Evolutionary conservation across 1,284 basidiomycete genomes (phyloP).

Genomic region (Naganishia liquefaciens): DNA sequence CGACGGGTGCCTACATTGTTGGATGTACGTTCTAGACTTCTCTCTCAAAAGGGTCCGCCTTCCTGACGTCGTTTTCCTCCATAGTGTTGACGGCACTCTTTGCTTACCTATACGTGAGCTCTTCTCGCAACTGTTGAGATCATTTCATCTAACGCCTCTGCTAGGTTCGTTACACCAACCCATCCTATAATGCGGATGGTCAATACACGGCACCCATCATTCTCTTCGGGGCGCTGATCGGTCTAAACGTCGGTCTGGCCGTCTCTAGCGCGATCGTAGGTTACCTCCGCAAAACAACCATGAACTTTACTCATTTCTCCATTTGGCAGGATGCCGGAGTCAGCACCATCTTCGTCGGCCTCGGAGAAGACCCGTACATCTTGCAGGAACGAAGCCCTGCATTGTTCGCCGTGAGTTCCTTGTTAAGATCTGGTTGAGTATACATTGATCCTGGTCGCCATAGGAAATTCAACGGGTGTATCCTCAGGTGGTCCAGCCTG

Average conservation of each 20-base stretch:
- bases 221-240: slow-evolving; percentile 78
- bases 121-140: slow-evolving; percentile 54
- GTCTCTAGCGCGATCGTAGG: slow-evolving; percentile 43
- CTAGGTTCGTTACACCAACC: slow-evolving; percentile 20
- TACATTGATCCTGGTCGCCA: not conserved
- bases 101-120: slow-evolving; percentile 74
- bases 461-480: slow-evolving; percentile 35
- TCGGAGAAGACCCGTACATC: slow-evolving; percentile 76
- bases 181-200: slow-evolving; percentile 32
- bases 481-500: slow-evolving; percentile 40
- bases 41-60: not conserved
- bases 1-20: slow-evolving; percentile 74
- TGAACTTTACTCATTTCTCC: not conserved
- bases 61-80: not conserved
- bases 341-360: slow-evolving; percentile 80
- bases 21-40: slow-evolving; percentile 51
- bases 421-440: not conserved
- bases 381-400: slow-evolving; percentile 71
- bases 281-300: slow-evolving; percentile 10
- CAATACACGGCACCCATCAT: slow-evolving; percentile 59
- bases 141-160: not conserved
- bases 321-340: slow-evolving; percentile 59
- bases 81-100: slow-evolving; percentile 61
- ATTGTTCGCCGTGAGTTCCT: slow-evolving; percentile 58
- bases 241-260: slow-evolving; percentile 57